Evolutionary conservation across 73 alveolate genomes (phyloP).

Genomic region (Loxodes magnus): DNA sequence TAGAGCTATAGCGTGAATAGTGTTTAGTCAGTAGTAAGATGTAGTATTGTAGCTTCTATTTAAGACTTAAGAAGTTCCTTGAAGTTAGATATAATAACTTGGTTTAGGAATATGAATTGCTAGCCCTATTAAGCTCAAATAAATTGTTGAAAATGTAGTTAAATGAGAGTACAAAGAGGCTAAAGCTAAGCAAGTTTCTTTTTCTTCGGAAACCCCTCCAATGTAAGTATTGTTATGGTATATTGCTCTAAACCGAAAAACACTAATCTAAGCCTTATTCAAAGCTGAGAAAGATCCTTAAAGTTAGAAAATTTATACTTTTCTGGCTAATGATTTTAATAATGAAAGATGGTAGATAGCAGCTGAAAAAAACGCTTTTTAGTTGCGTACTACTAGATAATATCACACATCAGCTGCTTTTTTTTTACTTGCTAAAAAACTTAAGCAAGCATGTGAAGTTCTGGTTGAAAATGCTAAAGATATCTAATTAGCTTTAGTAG

Average conservation of each 20-base stretch:
- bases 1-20: constrained; percentile 7
- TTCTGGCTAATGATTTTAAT: constrained; percentile 2
- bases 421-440: background rate
- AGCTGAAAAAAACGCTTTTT: constrained; percentile 16
- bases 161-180: background rate
- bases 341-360: constrained; percentile 1
- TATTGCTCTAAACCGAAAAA: background rate
- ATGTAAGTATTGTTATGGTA: constrained; percentile 4
- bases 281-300: constrained; percentile 5
- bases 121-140: background rate
- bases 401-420: constrained; percentile 8
- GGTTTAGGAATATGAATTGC: constrained; percentile 9
- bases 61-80: background rate
- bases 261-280: background rate
- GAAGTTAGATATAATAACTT: background rate
- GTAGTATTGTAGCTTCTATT: background rate
- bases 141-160: background rate
- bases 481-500: constrained; percentile 3
- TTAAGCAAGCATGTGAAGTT: background rate
- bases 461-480: constrained; percentile 1
- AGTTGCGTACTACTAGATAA: background rate
- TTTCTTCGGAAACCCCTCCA: too few relatives aligned
- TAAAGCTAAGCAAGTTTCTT: too few relatives aligned
- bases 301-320: constrained; percentile 2
- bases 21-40: constrained; percentile 1